Base-by-base conservation (phyloP, 345 rosid genomes). In the Salix exigua region DNA sequence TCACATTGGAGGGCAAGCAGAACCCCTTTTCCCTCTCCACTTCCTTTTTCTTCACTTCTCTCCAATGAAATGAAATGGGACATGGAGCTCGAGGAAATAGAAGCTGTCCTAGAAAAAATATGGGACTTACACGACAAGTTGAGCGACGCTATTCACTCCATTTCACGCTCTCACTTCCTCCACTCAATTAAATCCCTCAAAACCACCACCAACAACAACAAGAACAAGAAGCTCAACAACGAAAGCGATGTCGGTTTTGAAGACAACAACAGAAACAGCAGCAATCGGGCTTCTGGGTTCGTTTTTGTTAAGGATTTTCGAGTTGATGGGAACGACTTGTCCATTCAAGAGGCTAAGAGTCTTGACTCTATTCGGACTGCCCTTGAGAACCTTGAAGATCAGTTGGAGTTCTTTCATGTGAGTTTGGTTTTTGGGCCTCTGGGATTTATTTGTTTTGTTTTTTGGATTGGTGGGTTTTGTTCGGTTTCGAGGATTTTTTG, bases 81-180 rank as follows among this genome's bases (percentile, higher is more conserved):
- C 48, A 95, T 96, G 99, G 98, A 96, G 89, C 76, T 86, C 33
- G 97, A 91, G 51, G 99, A 92, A 84, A 87, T 92, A 73, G 98
- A 93, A 84, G 92, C 90, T 0, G 88, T 89, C 44, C 89, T 95
- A 21, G 99, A 91, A 88, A 95, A 88, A 83, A 93, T 95, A 60
- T 95, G 99, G 93, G 99, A 93, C 84, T 86, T 95, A 16, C 99
- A 93, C 85, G 97, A 93, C 88, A 95, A 93, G 85, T 89, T 95
- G 37, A 95, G 97, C 87, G 99, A 95, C 82, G 97, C 94, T 68
- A 95, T 96, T 71, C 97, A 89, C 89, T 82, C 91, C 26, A 89
- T 92, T 78, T 91, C 98, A 17, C 87, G 97, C 2, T 51, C 91
- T 74, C 97, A 96, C 77, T 93, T 93, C 82, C 93, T 90, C 72